Conservation (phyloP, 2,329 filamentous ascomycete species). For the Cordyceps pruinosa region DNA sequence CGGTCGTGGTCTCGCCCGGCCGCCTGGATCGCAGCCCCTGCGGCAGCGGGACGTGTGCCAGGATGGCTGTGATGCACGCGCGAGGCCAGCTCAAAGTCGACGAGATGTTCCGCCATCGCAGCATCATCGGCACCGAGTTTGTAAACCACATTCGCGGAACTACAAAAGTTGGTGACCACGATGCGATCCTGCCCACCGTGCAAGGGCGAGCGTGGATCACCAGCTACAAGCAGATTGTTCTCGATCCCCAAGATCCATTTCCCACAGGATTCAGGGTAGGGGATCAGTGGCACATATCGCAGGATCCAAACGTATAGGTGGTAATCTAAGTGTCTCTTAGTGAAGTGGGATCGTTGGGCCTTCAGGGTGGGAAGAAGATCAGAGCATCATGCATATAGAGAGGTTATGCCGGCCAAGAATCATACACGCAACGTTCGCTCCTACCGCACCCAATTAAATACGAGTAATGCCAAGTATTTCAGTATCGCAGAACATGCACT, state of each 20-base stretch:
- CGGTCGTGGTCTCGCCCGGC: conserved; percentile 38
- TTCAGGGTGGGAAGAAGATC: too few species aligned
- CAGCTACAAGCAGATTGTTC: conserved; percentile 34
- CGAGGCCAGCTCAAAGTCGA: conserved; percentile 30
- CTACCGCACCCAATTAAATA: too few species aligned
- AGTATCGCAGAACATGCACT: too few species aligned
- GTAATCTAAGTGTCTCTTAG: neutral
- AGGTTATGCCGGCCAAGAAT: too few species aligned
- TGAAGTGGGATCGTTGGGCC: too few species aligned
- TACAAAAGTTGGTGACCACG: conserved; percentile 31
- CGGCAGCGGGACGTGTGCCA: conserved; percentile 37
- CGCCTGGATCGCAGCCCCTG: conserved; percentile 40
- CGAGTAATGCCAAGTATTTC: too few species aligned
- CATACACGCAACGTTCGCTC: too few species aligned
- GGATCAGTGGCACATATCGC: conserved; percentile 8
- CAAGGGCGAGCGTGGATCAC: conserved; percentile 41
- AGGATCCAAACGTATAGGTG: neutral
- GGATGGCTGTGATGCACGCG: conserved; percentile 37
- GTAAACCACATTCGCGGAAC: conserved; percentile 29
- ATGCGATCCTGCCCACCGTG: conserved; percentile 34
- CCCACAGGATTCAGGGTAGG: conserved; percentile 20
- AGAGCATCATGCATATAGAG: too few species aligned
- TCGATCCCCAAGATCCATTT: conserved; percentile 38
- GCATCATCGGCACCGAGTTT: conserved; percentile 38
- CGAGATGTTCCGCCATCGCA: conserved; percentile 31